Percentiles rank a stretch among this genome's conserved stretches.
Evolutionary conservation across 2,329 filamentous ascomycete species (phyloP).

Genomic region (Aureobasidium musti): DNA sequence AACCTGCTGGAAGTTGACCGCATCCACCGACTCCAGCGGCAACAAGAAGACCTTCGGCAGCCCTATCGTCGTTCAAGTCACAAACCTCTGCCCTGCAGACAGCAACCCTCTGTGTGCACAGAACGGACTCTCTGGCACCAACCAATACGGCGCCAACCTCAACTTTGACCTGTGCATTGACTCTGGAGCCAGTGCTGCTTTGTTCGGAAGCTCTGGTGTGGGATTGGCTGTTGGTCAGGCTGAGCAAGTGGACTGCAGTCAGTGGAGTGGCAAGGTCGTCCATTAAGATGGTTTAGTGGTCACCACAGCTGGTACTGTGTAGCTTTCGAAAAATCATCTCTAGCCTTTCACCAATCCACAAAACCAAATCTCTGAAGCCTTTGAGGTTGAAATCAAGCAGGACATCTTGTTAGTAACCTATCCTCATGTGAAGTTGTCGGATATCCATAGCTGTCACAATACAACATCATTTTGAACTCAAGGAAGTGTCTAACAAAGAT

Average conservation of each 20-base stretch:
- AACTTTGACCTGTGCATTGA: constrained; percentile 49
- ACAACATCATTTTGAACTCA: too few relatives aligned
- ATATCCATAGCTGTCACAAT: too few relatives aligned
- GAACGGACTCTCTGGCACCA: constrained; percentile 39
- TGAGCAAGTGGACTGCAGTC: constrained; percentile 38
- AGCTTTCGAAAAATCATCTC: background rate
- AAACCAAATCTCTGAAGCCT: too few relatives aligned
- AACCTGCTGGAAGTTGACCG: constrained; percentile 45
- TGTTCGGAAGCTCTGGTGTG: constrained; percentile 42
- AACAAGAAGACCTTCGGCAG: constrained; percentile 31
- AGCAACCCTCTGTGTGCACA: constrained; percentile 46
- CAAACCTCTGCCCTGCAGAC: constrained; percentile 46
- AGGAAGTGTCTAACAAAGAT: too few relatives aligned
- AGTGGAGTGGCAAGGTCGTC: background rate
- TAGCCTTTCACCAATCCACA: too few relatives aligned
- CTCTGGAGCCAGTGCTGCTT: constrained; percentile 41
- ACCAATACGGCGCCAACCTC: constrained; percentile 46
- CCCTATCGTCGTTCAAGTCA: constrained; percentile 45
- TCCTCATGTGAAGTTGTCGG: too few relatives aligned
- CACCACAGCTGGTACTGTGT: background rate
- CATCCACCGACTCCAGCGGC: constrained; percentile 41
- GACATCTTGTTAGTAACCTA: too few relatives aligned
- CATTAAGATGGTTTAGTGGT: background rate
- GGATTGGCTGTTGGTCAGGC: constrained; percentile 42
- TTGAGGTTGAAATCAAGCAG: too few relatives aligned